Conservation (phyloP, 2,329 filamentous ascomycete species). For the Colletotrichum sp. region DNA sequence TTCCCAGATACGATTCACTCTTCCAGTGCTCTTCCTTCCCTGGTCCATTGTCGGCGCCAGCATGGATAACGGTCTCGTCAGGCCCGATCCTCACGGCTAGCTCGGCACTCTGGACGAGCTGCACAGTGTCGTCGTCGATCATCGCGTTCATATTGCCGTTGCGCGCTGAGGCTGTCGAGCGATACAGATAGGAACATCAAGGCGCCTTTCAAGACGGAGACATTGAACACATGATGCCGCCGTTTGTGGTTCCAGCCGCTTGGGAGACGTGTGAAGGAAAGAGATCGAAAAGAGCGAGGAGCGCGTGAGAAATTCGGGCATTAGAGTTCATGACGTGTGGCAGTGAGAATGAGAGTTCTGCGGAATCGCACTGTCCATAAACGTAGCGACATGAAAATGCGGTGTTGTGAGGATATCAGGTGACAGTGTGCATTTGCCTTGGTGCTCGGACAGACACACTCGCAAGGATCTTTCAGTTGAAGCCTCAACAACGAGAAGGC, state of each 20-base stretch:
- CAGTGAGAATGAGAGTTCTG: neutral
- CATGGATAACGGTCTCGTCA: neutral
- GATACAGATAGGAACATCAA: neutral
- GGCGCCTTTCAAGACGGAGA: neutral
- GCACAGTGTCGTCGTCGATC: neutral
- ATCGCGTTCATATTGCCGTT: neutral
- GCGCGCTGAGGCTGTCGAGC: neutral
- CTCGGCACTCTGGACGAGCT: neutral
- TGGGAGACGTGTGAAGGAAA: neutral
- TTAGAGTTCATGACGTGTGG: conserved; percentile 4
- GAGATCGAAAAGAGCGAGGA: neutral
- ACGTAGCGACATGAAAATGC: neutral
- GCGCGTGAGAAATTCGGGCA: neutral
- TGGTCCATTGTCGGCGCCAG: neutral
- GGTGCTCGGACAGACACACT: neutral
- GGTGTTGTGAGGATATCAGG: neutral
- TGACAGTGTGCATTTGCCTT: neutral
- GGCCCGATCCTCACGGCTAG: neutral
- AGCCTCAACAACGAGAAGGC: neutral
- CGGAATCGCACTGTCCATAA: neutral
- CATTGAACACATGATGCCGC: neutral
- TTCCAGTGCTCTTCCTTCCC: neutral
- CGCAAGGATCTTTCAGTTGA: neutral
- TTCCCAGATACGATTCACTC: neutral
- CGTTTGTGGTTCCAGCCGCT: neutral